These are phyloP conservation scores for Clonostachys byssicola DNA, from an alignment of 2,329 filamentous ascomycete species.

Conservation along the genomic window DNA sequence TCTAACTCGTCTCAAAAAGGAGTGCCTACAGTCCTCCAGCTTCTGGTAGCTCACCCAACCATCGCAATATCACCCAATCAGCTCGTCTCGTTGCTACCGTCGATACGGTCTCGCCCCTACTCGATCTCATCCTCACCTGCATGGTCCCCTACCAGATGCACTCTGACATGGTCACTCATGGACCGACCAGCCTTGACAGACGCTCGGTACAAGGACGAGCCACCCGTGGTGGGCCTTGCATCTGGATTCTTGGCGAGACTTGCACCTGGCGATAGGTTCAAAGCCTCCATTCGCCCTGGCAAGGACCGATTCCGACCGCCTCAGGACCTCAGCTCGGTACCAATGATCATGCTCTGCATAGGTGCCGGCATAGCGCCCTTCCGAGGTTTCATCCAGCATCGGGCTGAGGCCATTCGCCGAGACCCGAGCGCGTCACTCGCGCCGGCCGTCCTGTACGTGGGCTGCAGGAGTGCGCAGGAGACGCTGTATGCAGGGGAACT, in stretches of 20 bases:
- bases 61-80: neutral
- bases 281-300: no score
- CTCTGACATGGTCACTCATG: no score
- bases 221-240: no score
- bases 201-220: no score
- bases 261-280: no score
- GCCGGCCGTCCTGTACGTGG: constrained; percentile 46
- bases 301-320: no score
- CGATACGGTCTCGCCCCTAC: neutral
- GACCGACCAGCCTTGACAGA: no score
- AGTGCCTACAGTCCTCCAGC: neutral
- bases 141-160: no score
- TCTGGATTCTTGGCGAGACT: no score
- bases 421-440: constrained; percentile 34
- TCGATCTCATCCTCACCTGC: no score
- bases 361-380: constrained; percentile 55
- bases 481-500: constrained; percentile 37
- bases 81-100: neutral
- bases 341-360: no score
- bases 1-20: neutral
- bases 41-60: neutral
- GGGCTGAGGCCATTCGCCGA: constrained; percentile 31
- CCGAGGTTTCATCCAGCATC: constrained; percentile 54
- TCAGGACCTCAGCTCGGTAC: no score
- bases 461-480: constrained; percentile 39